phyloP scores from a whole-genome alignment of 2,329 filamentous ascomycete species.

The Dendryphion nanum region DNA sequence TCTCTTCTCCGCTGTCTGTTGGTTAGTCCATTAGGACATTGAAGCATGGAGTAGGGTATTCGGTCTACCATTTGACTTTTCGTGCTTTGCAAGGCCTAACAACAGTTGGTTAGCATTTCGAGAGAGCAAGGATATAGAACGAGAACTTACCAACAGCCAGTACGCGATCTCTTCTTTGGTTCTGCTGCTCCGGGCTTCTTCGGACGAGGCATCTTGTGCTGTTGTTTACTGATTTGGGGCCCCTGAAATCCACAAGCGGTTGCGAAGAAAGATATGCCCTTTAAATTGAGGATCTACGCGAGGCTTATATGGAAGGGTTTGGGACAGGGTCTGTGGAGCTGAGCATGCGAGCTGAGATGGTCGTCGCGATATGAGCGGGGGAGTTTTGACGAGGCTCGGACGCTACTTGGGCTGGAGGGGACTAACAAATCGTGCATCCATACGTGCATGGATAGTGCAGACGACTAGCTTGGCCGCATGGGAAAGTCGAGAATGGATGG shows the following conservation, averaged over 20 bases:
- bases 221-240: too few relatives aligned
- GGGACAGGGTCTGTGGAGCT: constrained; percentile 4
- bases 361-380: constrained; percentile 8
- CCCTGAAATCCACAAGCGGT: too few relatives aligned
- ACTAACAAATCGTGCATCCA: constrained; percentile 6
- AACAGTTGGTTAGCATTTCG: constrained; percentile 1
- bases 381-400: constrained; percentile 8
- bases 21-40: constrained; percentile 15
- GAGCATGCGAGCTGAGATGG: constrained; percentile 5
- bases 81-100: constrained; percentile 73
- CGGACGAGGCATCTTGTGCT: constrained; percentile 59
- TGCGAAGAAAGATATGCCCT: background rate
- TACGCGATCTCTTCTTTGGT: constrained; percentile 66
- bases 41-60: background rate
- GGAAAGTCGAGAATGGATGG: too few relatives aligned
- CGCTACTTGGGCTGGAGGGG: background rate
- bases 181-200: constrained; percentile 63
- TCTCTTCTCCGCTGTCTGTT: constrained; percentile 63
- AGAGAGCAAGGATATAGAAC: constrained; percentile 4
- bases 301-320: constrained; percentile 10
- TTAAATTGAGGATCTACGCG: constrained; percentile 5
- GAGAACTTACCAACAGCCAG: constrained; percentile 61
- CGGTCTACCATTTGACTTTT: constrained; percentile 69
- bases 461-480: too few relatives aligned
- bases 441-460: too few relatives aligned